Evolutionary conservation across 495 filamentous ascomycete genomes (phyloP).

Genomic region (Penicillium cinerascens): DNA sequence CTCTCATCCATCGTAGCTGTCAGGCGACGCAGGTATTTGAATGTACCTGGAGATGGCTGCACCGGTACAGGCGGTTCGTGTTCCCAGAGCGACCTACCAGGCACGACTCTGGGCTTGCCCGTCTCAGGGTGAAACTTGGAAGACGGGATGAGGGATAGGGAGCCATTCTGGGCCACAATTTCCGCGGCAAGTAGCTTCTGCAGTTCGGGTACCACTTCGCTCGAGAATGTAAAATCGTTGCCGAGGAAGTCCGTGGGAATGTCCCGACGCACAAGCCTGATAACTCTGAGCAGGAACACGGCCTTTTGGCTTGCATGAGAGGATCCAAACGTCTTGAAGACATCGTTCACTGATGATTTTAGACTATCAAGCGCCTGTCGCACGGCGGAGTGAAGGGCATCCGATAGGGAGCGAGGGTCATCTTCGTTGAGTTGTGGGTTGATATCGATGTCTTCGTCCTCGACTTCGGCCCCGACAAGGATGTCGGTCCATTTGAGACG

Average conservation of each 20-base stretch:
- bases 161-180: conserved; percentile 17
- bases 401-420: conserved; percentile 63
- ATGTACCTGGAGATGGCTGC: conserved; percentile 75
- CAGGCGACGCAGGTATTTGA: conserved; percentile 68
- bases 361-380: conserved; percentile 56
- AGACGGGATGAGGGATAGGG: conserved; percentile 10
- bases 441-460: conserved; percentile 59
- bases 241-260: conserved; percentile 50
- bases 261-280: conserved; percentile 69
- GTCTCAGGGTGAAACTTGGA: conserved; percentile 6
- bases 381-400: conserved; percentile 57
- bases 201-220: conserved; percentile 51
- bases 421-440: conserved; percentile 64
- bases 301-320: conserved; percentile 52
- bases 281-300: conserved; percentile 68
- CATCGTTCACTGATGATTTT: conserved; percentile 48
- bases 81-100: conserved; percentile 68
- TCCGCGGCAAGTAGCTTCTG: conserved; percentile 51
- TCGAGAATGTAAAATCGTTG: conserved; percentile 35
- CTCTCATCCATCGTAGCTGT: conserved; percentile 60
- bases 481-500: conserved; percentile 73
- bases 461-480: conserved; percentile 70
- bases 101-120: conserved; percentile 20
- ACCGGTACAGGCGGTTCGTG: conserved; percentile 69
- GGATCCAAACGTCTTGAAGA: conserved; percentile 42